Evolutionary conservation across 2,329 filamentous ascomycete species (phyloP).

Genomic region (Stagonosporopsis vannaccii): DNA sequence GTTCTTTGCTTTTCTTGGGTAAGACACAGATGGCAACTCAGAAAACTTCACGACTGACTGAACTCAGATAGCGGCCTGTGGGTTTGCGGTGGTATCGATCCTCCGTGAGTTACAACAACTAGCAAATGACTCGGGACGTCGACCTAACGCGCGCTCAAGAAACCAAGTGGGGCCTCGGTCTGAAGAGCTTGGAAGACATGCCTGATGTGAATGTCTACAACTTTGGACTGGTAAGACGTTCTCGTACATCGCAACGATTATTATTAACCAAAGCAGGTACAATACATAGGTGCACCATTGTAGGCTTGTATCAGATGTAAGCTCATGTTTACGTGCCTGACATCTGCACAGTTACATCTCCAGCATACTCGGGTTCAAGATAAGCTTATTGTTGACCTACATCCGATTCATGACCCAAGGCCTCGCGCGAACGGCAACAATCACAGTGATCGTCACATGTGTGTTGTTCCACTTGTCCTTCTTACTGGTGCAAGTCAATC

Average conservation of each 20-base stretch:
- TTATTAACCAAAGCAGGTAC: conserved; percentile 16
- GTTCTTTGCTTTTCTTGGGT: conserved; percentile 23
- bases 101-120: conserved; percentile 11
- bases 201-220: conserved; percentile 21
- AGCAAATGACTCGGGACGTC: too few species aligned
- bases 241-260: neutral
- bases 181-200: conserved; percentile 20
- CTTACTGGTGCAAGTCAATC: conserved; percentile 21
- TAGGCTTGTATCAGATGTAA: neutral
- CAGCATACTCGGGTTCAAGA: conserved; percentile 26
- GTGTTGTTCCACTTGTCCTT: conserved; percentile 22
- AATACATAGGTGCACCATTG: conserved; percentile 29
- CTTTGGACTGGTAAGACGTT: conserved; percentile 18
- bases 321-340: neutral
- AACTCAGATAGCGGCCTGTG: conserved; percentile 20
- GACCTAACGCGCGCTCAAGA: conserved; percentile 2
- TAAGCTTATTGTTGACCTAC: conserved; percentile 23
- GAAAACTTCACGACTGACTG: too few species aligned
- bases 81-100: conserved; percentile 22
- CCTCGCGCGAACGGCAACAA: conserved; percentile 16
- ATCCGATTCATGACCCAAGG: conserved; percentile 27
- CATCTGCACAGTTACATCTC: conserved; percentile 18
- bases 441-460: conserved; percentile 20
- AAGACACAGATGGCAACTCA: neutral
- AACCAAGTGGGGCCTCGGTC: conserved; percentile 26